Percentiles rank a stretch among this genome's conserved stretches.
These are phyloP conservation scores for Letharia lupina DNA, from an alignment of 495 filamentous ascomycete genomes.

Conservation along the genomic window DNA sequence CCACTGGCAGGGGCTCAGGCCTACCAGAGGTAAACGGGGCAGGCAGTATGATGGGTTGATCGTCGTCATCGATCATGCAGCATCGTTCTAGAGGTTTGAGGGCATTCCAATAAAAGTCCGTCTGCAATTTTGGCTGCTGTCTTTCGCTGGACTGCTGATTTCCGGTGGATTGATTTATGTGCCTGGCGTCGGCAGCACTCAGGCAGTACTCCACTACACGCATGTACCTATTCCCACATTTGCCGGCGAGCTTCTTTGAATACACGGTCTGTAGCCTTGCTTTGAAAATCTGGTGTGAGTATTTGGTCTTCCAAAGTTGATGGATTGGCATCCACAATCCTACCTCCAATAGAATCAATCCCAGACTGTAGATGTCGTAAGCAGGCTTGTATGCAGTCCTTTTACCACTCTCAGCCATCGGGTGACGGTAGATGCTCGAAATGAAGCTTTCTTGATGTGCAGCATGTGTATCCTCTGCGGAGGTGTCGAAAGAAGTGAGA, in stretches of 20 bases:
- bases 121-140: constrained; percentile 26
- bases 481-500: constrained; percentile 73
- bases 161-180: background rate
- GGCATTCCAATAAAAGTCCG: constrained; percentile 34
- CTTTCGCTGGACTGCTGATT: background rate
- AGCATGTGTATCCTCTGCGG: constrained; percentile 55
- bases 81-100: constrained; percentile 36
- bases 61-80: constrained; percentile 33
- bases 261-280: constrained; percentile 53
- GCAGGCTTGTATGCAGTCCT: constrained; percentile 34
- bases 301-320: constrained; percentile 58
- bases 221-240: constrained; percentile 70
- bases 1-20: background rate
- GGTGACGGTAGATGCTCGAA: constrained; percentile 68
- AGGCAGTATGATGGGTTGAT: constrained; percentile 17
- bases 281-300: constrained; percentile 56
- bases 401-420: constrained; percentile 36
- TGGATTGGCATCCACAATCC: constrained; percentile 79
- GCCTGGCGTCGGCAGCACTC: constrained; percentile 52
- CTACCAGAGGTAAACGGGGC: constrained; percentile 9
- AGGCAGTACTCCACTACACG: constrained; percentile 74
- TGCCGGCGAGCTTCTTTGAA: constrained; percentile 56
- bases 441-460: constrained; percentile 39
- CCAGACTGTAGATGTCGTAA: constrained; percentile 78
- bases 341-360: constrained; percentile 75